Conservation (phyloP, 2,329 filamentous ascomycete genomes). For the Aotearoamyces nothofagi region DNA sequence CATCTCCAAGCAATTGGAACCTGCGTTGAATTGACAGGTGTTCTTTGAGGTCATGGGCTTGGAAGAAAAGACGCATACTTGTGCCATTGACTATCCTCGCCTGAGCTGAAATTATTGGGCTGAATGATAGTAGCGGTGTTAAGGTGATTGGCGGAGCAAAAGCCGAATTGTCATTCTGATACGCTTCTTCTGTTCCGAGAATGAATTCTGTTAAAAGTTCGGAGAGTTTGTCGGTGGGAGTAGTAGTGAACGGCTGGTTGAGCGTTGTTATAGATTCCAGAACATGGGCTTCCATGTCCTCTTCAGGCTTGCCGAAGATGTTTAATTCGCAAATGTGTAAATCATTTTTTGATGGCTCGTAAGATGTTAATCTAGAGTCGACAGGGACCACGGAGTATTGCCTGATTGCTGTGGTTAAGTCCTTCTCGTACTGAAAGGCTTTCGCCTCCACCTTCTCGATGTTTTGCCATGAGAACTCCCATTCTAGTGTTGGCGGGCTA, state of each 20-base stretch:
- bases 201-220: constrained; percentile 11
- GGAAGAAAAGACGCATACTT: constrained; percentile 64
- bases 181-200: constrained; percentile 2
- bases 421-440: constrained; percentile 35
- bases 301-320: constrained; percentile 32
- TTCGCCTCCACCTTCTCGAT: constrained; percentile 48
- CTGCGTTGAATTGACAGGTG: constrained; percentile 64
- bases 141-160: constrained; percentile 25
- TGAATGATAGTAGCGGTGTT: constrained; percentile 57
- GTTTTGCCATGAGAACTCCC: constrained; percentile 58
- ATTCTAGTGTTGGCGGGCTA: constrained; percentile 42
- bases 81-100: constrained; percentile 63
- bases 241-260: constrained; percentile 21
- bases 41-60: constrained; percentile 50
- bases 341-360: neutral
- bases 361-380: constrained; percentile 5
- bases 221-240: constrained; percentile 10
- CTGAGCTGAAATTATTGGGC: constrained; percentile 58
- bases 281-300: constrained; percentile 31
- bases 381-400: constrained; percentile 5
- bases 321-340: constrained; percentile 12
- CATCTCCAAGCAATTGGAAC: constrained; percentile 76
- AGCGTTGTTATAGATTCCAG: constrained; percentile 33
- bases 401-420: constrained; percentile 21
- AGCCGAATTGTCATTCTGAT: constrained; percentile 7